phyloP scores from a whole-genome alignment of 1,284 basidiomycete species.

The Tilletia walkeri region DNA sequence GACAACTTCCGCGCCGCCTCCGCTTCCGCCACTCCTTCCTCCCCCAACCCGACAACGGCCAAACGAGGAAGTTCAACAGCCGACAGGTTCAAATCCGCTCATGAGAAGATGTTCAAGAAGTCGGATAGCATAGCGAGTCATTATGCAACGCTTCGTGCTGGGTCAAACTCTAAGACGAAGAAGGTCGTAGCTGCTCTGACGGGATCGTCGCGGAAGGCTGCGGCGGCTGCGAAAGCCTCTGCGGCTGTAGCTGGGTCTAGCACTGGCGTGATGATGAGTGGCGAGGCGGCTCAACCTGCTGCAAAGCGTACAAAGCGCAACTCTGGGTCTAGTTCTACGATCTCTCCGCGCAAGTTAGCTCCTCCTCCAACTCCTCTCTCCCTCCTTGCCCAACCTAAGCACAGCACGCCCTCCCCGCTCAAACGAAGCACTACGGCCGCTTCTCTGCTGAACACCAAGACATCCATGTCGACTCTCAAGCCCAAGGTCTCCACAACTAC shows the following conservation, averaged over 20 bases:
- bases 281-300: background rate
- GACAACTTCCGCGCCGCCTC: no score
- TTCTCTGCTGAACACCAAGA: background rate
- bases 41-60: no score
- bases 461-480: conserved; percentile 2
- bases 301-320: background rate
- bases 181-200: background rate
- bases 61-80: background rate
- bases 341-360: background rate
- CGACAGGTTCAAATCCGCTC: background rate
- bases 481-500: background rate
- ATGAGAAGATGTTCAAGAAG: conserved; percentile 7
- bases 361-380: background rate
- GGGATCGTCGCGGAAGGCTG: background rate
- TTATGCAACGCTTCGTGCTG: background rate
- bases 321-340: background rate
- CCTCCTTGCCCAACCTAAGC: background rate
- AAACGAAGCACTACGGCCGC: background rate
- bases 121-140: background rate
- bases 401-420: background rate
- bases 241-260: no score
- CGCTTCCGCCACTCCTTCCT: no score
- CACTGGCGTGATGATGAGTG: no score
- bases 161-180: background rate
- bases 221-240: background rate